Percentiles rank a stretch among this genome's conserved stretches.
These are phyloP conservation scores for Cupressus sempervirens DNA, from an alignment of 75 land plant species.

Conservation along the genomic window DNA sequence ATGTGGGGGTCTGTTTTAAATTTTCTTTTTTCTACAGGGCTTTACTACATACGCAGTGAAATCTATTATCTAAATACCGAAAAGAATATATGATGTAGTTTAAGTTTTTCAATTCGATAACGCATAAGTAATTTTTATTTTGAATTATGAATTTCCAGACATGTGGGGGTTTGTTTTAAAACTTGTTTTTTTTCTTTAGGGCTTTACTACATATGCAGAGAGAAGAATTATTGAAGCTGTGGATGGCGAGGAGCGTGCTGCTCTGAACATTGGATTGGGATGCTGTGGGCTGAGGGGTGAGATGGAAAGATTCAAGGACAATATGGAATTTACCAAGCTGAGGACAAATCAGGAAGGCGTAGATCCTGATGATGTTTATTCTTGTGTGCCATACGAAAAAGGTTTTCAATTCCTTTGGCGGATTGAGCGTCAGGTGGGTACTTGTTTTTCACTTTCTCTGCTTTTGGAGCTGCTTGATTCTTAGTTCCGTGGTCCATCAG, in stretches of 20 bases:
- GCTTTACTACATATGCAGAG: conserved; percentile 92
- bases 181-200: conserved; percentile 33
- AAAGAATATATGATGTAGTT: background rate
- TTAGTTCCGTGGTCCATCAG: background rate
- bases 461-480: background rate
- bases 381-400: conserved; percentile 84
- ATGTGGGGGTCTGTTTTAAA: no score
- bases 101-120: background rate
- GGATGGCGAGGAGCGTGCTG: conserved; percentile 72
- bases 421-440: conserved; percentile 71
- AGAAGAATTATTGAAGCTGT: conserved; percentile 81
- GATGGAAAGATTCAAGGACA: conserved; percentile 82
- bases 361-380: conserved; percentile 87
- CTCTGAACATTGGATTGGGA: conserved; percentile 73
- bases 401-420: conserved; percentile 87
- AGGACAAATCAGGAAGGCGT: conserved; percentile 78
- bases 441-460: background rate
- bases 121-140: background rate
- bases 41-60: conserved; percentile 93
- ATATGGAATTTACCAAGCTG: conserved; percentile 80
- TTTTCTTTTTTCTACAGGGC: conserved; percentile 35
- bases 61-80: no score
- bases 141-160: no score
- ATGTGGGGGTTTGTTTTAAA: background rate
- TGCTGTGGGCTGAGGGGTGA: conserved; percentile 65